These are phyloP conservation scores for Botrytis sinoallii DNA, from an alignment of 2,329 filamentous ascomycete species.

Conservation along the genomic window DNA sequence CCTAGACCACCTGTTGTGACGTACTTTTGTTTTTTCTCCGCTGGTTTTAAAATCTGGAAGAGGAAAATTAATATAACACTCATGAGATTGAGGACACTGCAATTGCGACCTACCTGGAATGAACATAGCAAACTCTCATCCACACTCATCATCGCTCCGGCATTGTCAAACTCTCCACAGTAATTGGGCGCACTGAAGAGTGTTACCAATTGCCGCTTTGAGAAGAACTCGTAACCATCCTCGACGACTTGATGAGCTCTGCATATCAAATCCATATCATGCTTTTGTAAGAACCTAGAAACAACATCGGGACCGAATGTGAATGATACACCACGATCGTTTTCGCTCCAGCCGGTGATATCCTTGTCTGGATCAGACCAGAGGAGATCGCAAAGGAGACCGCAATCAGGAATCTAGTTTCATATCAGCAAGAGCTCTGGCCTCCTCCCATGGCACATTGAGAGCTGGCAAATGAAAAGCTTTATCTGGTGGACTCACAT, in stretches of 20 bases:
- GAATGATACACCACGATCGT: slow-evolving; percentile 97
- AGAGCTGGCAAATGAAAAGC: slow-evolving; percentile 31
- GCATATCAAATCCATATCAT: slow-evolving; percentile 99
- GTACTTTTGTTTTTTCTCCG: slow-evolving; percentile 99
- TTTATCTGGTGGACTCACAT: slow-evolving; percentile 63
- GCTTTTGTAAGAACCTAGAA: slow-evolving; percentile 95
- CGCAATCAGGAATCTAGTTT: slow-evolving; percentile 89
- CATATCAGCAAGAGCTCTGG: slow-evolving; percentile 38
- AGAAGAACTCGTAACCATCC: slow-evolving; percentile 99
- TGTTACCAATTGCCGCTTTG: slow-evolving; percentile 94
- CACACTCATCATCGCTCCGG: slow-evolving; percentile 99
- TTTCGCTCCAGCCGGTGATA: slow-evolving; percentile 98
- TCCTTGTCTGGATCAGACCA: slow-evolving; percentile 99
- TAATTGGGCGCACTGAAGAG: slow-evolving; percentile 98
- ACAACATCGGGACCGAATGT: slow-evolving; percentile 98
- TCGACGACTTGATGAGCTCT: slow-evolving; percentile 98
- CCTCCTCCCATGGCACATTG: slow-evolving; percentile 33
- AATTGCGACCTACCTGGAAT: slow-evolving; percentile 70
- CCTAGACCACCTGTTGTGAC: slow-evolving; percentile 71
- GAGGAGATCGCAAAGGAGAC: slow-evolving; percentile 91
- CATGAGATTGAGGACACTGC: background rate
- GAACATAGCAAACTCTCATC: slow-evolving; percentile 98
- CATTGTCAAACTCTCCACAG: slow-evolving; percentile 99
- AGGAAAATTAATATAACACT: slow-evolving; percentile 23
- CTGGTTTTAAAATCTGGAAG: slow-evolving; percentile 91